These are phyloP conservation scores for Zostera marina DNA, from an alignment of 116 monocot species.

Conservation along the genomic window DNA sequence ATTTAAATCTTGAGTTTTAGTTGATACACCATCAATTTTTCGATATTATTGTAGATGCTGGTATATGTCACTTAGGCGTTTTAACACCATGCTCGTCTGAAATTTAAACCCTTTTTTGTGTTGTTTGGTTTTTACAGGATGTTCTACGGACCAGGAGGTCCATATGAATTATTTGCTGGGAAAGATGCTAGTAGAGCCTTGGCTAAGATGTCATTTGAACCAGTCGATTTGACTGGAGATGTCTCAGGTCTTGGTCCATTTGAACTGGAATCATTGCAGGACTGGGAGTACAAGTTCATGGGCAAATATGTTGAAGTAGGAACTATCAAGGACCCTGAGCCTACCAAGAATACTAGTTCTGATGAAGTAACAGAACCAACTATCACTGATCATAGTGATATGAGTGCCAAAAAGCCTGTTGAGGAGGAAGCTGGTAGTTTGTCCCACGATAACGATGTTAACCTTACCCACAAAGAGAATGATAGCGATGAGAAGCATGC, in stretches of 20 bases:
- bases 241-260: slow-evolving; percentile 61
- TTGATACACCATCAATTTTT: too few relatives aligned
- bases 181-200: slow-evolving; percentile 64
- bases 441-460: too few relatives aligned
- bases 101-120: not conserved
- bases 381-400: too few relatives aligned
- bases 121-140: slow-evolving; percentile 25
- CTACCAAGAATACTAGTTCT: too few relatives aligned
- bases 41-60: too few relatives aligned
- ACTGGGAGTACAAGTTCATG: slow-evolving; percentile 84
- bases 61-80: not conserved
- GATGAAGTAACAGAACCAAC: too few relatives aligned
- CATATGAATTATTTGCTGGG: slow-evolving; percentile 56
- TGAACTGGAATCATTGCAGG: slow-evolving; percentile 64
- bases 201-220: slow-evolving; percentile 75
- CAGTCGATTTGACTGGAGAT: slow-evolving; percentile 55
- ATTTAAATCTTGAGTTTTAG: too few relatives aligned
- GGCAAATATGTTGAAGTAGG: slow-evolving; percentile 42
- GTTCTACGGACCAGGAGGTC: slow-evolving; percentile 76
- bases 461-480: too few relatives aligned
- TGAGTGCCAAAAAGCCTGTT: too few relatives aligned
- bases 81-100: not conserved
- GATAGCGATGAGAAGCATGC: too few relatives aligned
- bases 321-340: slow-evolving; percentile 8
- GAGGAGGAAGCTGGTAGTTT: too few relatives aligned